Evolutionary conservation across 2,329 filamentous ascomycete species (phyloP).

Genomic region (Colletotrichum zoysiae): DNA sequence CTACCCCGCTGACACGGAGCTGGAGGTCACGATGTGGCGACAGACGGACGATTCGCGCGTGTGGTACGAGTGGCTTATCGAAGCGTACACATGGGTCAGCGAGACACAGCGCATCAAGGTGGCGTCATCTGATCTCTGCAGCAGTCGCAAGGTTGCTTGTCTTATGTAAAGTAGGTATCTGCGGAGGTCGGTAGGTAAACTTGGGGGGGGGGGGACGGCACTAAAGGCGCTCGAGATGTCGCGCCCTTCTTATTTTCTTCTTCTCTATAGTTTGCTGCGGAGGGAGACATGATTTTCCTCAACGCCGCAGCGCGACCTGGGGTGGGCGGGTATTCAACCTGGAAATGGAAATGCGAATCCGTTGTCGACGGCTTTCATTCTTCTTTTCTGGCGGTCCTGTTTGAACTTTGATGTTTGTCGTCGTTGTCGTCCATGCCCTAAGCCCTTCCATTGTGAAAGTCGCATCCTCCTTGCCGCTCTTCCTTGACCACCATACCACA

Average conservation of each 20-base stretch:
- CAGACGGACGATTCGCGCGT: conserved; percentile 95
- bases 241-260: conserved; percentile 24
- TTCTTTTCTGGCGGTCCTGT: background rate
- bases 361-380: conserved; percentile 13
- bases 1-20: conserved; percentile 84
- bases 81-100: conserved; percentile 78
- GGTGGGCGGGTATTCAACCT: conserved; percentile 20
- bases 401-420: conserved; percentile 22
- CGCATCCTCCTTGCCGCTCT: conserved; percentile 8
- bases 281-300: conserved; percentile 12
- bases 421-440: conserved; percentile 13
- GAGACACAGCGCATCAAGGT: conserved; percentile 74
- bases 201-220: conserved; percentile 9
- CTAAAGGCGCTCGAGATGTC: conserved; percentile 19
- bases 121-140: conserved; percentile 75
- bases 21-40: conserved; percentile 95
- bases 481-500: conserved; percentile 10
- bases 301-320: conserved; percentile 19
- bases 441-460: conserved; percentile 20
- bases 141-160: conserved; percentile 77
- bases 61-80: conserved; percentile 98
- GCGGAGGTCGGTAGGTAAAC: background rate
- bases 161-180: conserved; percentile 71
- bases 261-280: conserved; percentile 33
- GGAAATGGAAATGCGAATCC: conserved; percentile 21